Percentiles rank a stretch among this genome's conserved stretches.
phyloP scores from a whole-genome alignment of 257 asterid genomes.

The Vinca minor region DNA sequence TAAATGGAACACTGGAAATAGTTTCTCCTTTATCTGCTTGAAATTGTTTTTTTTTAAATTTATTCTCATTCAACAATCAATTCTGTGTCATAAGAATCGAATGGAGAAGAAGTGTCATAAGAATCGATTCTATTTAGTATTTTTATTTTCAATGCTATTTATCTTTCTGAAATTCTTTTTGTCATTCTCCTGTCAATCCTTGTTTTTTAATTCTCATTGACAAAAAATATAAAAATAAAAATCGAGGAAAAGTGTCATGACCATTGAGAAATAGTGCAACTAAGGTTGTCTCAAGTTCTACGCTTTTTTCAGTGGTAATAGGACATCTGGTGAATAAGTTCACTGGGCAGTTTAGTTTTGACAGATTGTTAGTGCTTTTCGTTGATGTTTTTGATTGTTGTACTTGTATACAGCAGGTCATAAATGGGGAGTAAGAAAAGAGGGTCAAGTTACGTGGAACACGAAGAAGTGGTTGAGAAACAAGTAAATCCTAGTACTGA shows the following conservation, averaged over 20 bases:
- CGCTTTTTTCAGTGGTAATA: background rate
- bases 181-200: too few species aligned
- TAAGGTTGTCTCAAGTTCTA: background rate
- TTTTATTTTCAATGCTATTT: too few species aligned
- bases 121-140: too few species aligned
- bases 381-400: too few species aligned
- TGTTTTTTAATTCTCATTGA: too few species aligned
- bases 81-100: too few species aligned
- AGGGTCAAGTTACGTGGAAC: conserved; percentile 33
- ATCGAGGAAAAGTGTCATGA: too few species aligned
- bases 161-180: too few species aligned
- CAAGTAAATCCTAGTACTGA: conserved; percentile 17
- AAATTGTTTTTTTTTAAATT: background rate
- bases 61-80: too few species aligned
- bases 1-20: background rate
- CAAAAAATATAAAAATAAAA: too few species aligned
- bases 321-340: background rate
- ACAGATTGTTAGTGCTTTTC: background rate
- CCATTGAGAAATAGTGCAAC: background rate
- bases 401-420: background rate
- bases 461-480: conserved; percentile 22
- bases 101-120: background rate
- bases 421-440: conserved; percentile 62
- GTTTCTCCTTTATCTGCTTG: background rate
- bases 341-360: background rate